Evolutionary conservation across 2,329 filamentous ascomycete genomes (phyloP).

Genomic region (Fusarium sacchari): DNA sequence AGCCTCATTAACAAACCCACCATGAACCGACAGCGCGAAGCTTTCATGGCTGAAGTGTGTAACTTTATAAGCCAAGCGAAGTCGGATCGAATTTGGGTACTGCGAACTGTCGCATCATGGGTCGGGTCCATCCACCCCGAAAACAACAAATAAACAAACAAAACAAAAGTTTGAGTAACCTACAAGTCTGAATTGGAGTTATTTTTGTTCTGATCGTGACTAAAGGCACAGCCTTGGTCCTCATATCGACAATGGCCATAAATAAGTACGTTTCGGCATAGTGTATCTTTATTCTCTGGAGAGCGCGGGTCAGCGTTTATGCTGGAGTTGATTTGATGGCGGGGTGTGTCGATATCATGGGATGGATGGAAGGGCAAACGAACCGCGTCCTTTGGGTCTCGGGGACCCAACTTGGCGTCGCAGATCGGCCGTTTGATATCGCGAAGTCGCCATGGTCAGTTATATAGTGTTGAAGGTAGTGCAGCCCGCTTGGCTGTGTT

Average conservation of each 20-base stretch:
- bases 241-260: conserved; percentile 94
- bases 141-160: conserved; percentile 6
- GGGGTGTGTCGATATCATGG: conserved; percentile 1
- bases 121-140: neutral
- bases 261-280: conserved; percentile 92
- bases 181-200: conserved; percentile 60
- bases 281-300: conserved; percentile 84
- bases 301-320: conserved; percentile 19
- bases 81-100: neutral
- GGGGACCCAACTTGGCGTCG: conserved; percentile 66
- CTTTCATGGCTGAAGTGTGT: conserved; percentile 13
- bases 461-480: conserved; percentile 41
- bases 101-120: conserved; percentile 17
- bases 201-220: conserved; percentile 79
- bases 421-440: conserved; percentile 58
- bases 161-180: conserved; percentile 42
- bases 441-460: conserved; percentile 58
- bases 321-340: neutral
- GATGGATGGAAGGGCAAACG: conserved; percentile 40
- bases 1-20: neutral
- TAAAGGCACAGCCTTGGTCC: conserved; percentile 90
- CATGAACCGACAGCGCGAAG: neutral
- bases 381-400: conserved; percentile 66
- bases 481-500: conserved; percentile 51
- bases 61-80: conserved; percentile 17